Percentiles rank a stretch among this genome's conserved stretches.
Conservation (phyloP, 768 basidiomycete species). For the Lactarius psammicola region DNA sequence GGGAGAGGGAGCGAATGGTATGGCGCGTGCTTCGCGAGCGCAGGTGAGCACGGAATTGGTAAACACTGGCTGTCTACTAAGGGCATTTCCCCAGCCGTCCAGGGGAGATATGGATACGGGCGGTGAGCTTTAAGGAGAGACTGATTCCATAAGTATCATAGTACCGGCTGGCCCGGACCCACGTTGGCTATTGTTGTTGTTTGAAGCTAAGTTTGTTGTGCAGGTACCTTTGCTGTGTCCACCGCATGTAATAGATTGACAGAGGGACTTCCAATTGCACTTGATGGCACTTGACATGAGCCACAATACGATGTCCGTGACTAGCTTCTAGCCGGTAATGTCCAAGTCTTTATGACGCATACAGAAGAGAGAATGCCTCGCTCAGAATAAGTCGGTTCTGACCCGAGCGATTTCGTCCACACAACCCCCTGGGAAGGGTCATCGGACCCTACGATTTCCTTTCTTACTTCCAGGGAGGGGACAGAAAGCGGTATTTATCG, state of each 20-base stretch:
- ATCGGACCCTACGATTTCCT: not conserved
- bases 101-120: slow-evolving; percentile 68
- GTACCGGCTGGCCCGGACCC: slow-evolving; percentile 32
- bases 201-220: not conserved
- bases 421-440: not conserved
- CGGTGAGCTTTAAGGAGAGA: slow-evolving; percentile 65
- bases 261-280: not conserved
- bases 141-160: slow-evolving; percentile 38
- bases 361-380: not conserved
- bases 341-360: not conserved
- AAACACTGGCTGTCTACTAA: slow-evolving; percentile 16
- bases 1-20: slow-evolving; percentile 49
- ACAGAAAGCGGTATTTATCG: not conserved
- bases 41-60: slow-evolving; percentile 48
- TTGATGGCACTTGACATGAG: not conserved
- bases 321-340: not conserved
- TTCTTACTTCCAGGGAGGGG: no score
- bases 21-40: slow-evolving; percentile 76
- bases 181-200: slow-evolving; percentile 12
- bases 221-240: not conserved
- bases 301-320: not conserved
- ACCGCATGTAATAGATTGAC: not conserved
- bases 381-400: not conserved
- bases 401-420: no score
- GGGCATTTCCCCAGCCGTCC: slow-evolving; percentile 50